Evolutionary conservation across 2,329 filamentous ascomycete genomes (phyloP), one percentile per base, ranked within the genome.

Genomic region (Elsinoe australis): DNA sequence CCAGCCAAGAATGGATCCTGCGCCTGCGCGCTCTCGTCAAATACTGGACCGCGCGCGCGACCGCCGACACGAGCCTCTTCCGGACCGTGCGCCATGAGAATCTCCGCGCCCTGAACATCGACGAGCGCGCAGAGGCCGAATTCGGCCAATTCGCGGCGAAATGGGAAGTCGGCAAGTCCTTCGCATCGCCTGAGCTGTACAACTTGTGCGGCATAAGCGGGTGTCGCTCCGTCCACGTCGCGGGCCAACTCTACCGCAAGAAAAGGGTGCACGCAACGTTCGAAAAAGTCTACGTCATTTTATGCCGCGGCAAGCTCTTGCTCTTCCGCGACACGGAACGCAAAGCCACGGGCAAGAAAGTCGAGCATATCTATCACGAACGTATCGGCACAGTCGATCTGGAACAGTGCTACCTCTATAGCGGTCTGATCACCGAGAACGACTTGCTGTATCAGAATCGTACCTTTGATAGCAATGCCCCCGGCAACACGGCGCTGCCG

Each of bases 141-240:
- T 63, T 83, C n/a, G 80, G 80, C 7, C 79, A 82, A 56, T 83
- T 79, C 57, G 79, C 79, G 0, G 68, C 72, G 54, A 83, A 83
- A 56, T 84, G 80, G 80, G 80, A 84, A 59, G 79, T 83, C 17
- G 76, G 71, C 12, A 73, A 79, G 53, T 76, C 78, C 1, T 74
- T 74, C 54, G 78, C 80, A n/a, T 80, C 74, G 1, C 74, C 80
- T 1, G 66, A 76, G 31, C 64, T 83, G n/a, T 83, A 82, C 66
- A 80, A 84, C 59, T 73, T 83, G 66, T 84, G 80, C 60, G 73
- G 75, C n/a, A 73, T 83, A 17, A 72, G 75, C 8, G 72, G 70
- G 29, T 84, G 80, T 59, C 75, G 80, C 33, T 69, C 75, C 14
- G 76, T 84, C 47, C 67, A 71, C 70, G 74, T 82, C 62, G 77